Conservation (phyloP, 106 monocot species). For the Apostasia shenzhenica region DNA sequence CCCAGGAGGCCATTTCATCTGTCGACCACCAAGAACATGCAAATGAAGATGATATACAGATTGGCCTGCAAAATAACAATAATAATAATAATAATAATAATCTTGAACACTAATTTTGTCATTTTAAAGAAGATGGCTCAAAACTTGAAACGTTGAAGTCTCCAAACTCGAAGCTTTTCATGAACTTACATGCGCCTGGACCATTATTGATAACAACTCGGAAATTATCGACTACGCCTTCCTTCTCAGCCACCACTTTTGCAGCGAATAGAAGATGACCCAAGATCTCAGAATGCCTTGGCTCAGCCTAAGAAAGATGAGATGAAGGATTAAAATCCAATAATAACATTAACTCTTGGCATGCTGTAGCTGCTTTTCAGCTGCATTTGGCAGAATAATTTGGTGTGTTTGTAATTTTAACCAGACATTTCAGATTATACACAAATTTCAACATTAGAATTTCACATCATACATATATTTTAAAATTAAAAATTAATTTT, state of each 20-base stretch:
- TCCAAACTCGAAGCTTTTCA: neutral
- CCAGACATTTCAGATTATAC: too few relatives aligned
- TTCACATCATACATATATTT: too few relatives aligned
- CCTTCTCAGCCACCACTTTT: slow-evolving; percentile 87
- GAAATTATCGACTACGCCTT: slow-evolving; percentile 71
- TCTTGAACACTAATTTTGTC: neutral
- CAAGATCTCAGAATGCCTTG: slow-evolving; percentile 67
- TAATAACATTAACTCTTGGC: too few relatives aligned
- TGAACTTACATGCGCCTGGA: slow-evolving; percentile 57
- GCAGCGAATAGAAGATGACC: slow-evolving; percentile 83
- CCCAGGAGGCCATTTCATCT: slow-evolving; percentile 94
- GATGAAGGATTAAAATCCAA: neutral
- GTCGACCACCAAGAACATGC: slow-evolving; percentile 85
- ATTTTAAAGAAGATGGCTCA: neutral
- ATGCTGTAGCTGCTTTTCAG: too few relatives aligned
- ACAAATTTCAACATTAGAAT: too few relatives aligned
- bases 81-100: neutral
- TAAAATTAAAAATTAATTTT: too few relatives aligned
- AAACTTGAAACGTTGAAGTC: neutral
- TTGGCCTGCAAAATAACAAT: slow-evolving; percentile 55
- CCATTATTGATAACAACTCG: slow-evolving; percentile 87
- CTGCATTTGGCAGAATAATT: too few relatives aligned
- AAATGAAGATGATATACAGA: slow-evolving; percentile 90
- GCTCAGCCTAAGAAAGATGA: slow-evolving; percentile 47
- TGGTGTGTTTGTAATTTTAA: too few relatives aligned